These are phyloP conservation scores for Phytopythium montanum DNA, from an alignment of 352 stramenopile genomes.

Conservation along the genomic window DNA sequence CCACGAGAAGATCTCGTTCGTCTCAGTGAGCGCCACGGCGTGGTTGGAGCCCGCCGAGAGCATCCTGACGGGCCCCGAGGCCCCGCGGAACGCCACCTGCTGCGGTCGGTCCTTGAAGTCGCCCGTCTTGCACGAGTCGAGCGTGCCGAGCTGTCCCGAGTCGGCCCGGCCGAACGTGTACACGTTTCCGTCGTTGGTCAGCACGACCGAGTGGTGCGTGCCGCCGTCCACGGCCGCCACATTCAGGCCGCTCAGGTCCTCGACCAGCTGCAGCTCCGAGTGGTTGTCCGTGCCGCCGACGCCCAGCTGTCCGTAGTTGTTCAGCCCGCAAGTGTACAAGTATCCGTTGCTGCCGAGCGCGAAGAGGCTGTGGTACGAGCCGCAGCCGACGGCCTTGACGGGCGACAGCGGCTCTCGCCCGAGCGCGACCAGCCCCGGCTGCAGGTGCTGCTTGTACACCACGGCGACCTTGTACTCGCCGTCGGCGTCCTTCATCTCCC, in stretches of 20 bases:
- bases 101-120: constrained; percentile 81
- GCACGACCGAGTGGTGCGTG: constrained; percentile 90
- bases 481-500: constrained; percentile 60
- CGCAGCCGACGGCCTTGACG: constrained; percentile 84
- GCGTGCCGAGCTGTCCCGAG: constrained; percentile 90
- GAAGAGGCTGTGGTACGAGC: constrained; percentile 88
- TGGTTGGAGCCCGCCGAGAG: constrained; percentile 88
- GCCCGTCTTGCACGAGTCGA: constrained; percentile 67
- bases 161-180: constrained; percentile 93
- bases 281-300: constrained; percentile 84
- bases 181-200: constrained; percentile 86
- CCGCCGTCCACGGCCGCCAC: constrained; percentile 83
- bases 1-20: constrained; percentile 84
- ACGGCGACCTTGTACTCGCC: constrained; percentile 73
- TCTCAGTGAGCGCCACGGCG: constrained; percentile 73
- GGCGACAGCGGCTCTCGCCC: constrained; percentile 40
- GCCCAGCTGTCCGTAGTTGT: constrained; percentile 97
- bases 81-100: constrained; percentile 48
- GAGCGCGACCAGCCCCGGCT: constrained; percentile 62
- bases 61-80: constrained; percentile 27
- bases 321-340: constrained; percentile 92
- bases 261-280: constrained; percentile 65
- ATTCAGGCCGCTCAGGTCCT: constrained; percentile 61
- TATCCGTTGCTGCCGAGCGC: constrained; percentile 55
- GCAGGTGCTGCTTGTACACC: constrained; percentile 81